These are phyloP conservation scores for Bidens hawaiensis DNA, from an alignment of 140 eudicot species.

Conservation along the genomic window DNA sequence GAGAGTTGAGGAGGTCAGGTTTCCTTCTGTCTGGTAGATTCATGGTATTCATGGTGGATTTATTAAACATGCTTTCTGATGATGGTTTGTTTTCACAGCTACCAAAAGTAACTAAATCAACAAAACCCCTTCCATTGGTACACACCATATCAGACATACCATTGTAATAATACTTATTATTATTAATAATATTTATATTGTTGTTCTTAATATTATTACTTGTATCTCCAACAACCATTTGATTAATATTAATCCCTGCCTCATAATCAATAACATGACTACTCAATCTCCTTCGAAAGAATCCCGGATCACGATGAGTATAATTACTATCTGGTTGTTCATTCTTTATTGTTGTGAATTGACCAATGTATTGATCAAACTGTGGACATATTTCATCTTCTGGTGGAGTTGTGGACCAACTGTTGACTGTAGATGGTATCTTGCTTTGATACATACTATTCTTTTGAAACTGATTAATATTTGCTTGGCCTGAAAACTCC, in stretches of 20 bases:
- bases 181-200: slow-evolving; percentile 31
- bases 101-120: slow-evolving; percentile 38
- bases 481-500: slow-evolving; percentile 37
- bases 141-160: slow-evolving; percentile 28
- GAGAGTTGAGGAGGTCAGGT: slow-evolving; percentile 30
- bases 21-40: slow-evolving; percentile 39
- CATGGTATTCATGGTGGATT: slow-evolving; percentile 21
- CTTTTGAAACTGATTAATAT: slow-evolving; percentile 39
- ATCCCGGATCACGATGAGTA: slow-evolving; percentile 15
- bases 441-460: slow-evolving; percentile 34
- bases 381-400: slow-evolving; percentile 41
- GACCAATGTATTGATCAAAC: slow-evolving; percentile 25
- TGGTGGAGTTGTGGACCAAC: slow-evolving; percentile 41
- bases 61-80: slow-evolving; percentile 24
- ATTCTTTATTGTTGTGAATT: slow-evolving; percentile 33
- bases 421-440: slow-evolving; percentile 26
- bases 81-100: slow-evolving; percentile 35
- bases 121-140: slow-evolving; percentile 40
- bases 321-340: slow-evolving; percentile 25
- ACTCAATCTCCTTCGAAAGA: slow-evolving; percentile 22
- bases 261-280: slow-evolving; percentile 29
- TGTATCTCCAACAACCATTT: slow-evolving; percentile 29
- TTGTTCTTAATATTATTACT: too few species aligned
- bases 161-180: slow-evolving; percentile 31
- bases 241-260: slow-evolving; percentile 21